Conservation (phyloP, 2,329 filamentous ascomycete genomes). For the Colletotrichum melonis region DNA sequence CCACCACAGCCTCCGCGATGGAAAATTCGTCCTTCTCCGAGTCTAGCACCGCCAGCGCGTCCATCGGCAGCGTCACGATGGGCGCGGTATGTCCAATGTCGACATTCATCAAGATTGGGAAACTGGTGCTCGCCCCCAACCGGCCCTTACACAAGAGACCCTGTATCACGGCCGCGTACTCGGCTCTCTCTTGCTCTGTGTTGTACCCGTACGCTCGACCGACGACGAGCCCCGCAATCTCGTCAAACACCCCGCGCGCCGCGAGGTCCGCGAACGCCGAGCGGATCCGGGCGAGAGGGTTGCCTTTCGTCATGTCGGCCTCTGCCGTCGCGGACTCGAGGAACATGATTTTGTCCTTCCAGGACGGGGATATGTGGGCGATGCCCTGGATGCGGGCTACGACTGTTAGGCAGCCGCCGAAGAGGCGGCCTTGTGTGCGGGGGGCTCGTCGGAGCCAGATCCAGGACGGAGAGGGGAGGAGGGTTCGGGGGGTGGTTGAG, state of each 20-base stretch:
- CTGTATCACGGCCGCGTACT: constrained; percentile 45
- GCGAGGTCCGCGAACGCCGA: constrained; percentile 53
- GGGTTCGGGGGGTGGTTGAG: constrained; percentile 38
- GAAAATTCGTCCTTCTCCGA: constrained; percentile 50
- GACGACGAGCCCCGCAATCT: constrained; percentile 53
- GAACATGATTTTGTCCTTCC: constrained; percentile 52
- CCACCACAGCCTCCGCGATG: constrained; percentile 41
- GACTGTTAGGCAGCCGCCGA: constrained; percentile 55
- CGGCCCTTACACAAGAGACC: constrained; percentile 49
- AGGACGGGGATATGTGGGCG: constrained; percentile 46
- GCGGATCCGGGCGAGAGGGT: constrained; percentile 44
- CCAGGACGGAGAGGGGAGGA: constrained; percentile 46
- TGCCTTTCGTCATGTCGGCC: constrained; percentile 36
- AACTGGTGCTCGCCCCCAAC: constrained; percentile 40
- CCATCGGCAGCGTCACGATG: constrained; percentile 53
- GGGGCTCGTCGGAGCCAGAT: constrained; percentile 49
- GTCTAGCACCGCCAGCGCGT: constrained; percentile 50
- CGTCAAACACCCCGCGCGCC: constrained; percentile 53
- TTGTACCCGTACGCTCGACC: constrained; percentile 56
- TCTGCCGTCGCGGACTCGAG: constrained; percentile 53
- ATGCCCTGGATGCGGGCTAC: constrained; percentile 51
- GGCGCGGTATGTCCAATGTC: constrained; percentile 57
- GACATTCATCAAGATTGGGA: constrained; percentile 54
- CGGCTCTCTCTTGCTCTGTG: constrained; percentile 40
- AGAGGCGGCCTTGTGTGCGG: constrained; percentile 54